Base-by-base conservation (phyloP, 441 rosid species). In the Syzygium malaccense region DNA sequence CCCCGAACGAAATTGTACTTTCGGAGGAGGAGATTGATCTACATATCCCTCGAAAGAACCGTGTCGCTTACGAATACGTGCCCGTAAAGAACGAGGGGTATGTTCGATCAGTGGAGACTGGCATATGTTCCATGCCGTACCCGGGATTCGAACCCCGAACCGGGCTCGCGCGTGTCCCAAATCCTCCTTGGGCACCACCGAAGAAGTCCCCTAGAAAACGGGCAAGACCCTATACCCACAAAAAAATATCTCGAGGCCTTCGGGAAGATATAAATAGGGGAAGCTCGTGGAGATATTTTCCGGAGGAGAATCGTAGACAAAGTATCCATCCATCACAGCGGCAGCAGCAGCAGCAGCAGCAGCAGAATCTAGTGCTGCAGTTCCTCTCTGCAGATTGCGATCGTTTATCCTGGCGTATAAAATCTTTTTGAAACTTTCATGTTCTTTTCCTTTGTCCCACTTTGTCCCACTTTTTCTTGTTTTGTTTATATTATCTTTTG, bases 61-160 rank as follows among this genome's bases (percentile, higher is more conserved):
- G 6, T 7, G 30, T 0, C 8, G 13, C 8, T 13, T 5, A 2
- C 30, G 2, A 12, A 12, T 26, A 6, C 17, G 3, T 5, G 28
- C 66, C 13, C 66, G 32, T 1, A 20, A 20, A 37, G 49, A 71
- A 37, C 11, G 30, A 14, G 6, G 32, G 23, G 8, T 4, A 11
- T 17, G 2, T 75, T 75, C 5, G 1, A 37, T 23, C 6, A 2
- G 15, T 41, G 45, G 8, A 33, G 33, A 62, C 37, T 23, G 20
- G 48, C 48, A 45, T 2, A 3, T 2, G 37, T 7, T 64, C 37
- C 4, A 30, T 30, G 75, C 41, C 41, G 23, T 17, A 4, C 8
- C 28, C 28, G 8, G 49, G 80, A 71, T 37, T 20, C 49, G 49
- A 71, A 37, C 49, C 80, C 12, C 49, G 4, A 20, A 37, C 78